Evolutionary conservation across 1,139 yeast genomes (phyloP), one percentile per base, ranked within the genome.

Genomic region (Lipomyces yarrowii): DNA sequence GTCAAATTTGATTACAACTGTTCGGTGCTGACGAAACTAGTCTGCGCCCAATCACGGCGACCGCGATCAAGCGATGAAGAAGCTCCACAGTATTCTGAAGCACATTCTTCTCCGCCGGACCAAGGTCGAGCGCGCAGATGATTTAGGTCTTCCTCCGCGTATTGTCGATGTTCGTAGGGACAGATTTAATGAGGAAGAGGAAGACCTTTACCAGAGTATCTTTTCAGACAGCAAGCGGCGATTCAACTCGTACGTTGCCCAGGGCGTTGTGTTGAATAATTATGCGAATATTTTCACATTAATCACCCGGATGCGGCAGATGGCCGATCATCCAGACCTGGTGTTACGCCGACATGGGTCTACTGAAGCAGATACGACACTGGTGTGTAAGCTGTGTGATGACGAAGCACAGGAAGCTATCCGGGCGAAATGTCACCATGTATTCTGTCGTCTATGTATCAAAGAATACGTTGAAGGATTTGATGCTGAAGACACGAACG

Each of bases 381-480:
- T 92, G 35, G 89, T 96, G 59, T 94, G 99, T 76, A 96, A 91
- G 72, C 77, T 94, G 35, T 96, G 99, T 78, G 98, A 93, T 72
- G 99, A 96, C 75, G 98, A 92, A 77, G 97, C 99, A 0, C 98
- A 94, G 77, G 99, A 94, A 70, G 97, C 99, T 0, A 91, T 96
- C 60, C 93, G 90, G 76, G 90, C 97, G 1, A 90, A 89, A 75
- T 94, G 99, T 75, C 97, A 90, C 72, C 99, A 94, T 74, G 85
- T 86, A 66, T 94, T 94, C 75, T 94, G 99, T 76, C 84, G 99
- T 53, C 82, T 94, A 82, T 94, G 99, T 76, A 86, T 94, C 66
- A 87, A 84, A 71, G 99, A 96, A 76, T 94, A 94, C 74, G 86
- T 89, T 60, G 97, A 92, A 70, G 88, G 96, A 61, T 93, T 84